These are phyloP conservation scores for Clavispora phyllophila DNA, from an alignment of 805 yeast species.

Conservation along the genomic window DNA sequence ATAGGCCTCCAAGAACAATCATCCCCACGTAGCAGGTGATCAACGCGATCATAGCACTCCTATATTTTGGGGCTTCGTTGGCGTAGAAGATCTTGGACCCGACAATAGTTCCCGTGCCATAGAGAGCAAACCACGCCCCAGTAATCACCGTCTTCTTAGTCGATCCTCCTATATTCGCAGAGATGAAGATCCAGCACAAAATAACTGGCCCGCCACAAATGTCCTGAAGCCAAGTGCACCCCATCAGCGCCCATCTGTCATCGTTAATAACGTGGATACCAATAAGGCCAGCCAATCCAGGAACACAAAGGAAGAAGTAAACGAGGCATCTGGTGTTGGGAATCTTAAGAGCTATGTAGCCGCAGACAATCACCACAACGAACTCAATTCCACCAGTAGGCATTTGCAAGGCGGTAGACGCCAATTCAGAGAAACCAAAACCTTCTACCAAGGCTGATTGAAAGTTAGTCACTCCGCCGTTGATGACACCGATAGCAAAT, in stretches of 20 bases:
- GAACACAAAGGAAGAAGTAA: constrained; percentile 15
- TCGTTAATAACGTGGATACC: constrained; percentile 18
- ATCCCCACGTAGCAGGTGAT: constrained; percentile 18
- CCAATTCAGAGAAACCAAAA: constrained; percentile 27
- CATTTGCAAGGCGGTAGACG: constrained; percentile 23
- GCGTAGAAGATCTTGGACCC: constrained; percentile 23
- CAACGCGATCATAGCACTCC: constrained; percentile 20
- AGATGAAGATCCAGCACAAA: constrained; percentile 18
- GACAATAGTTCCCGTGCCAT: constrained; percentile 25
- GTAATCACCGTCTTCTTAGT: constrained; percentile 21
- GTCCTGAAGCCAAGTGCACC: constrained; percentile 27
- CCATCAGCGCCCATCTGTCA: constrained; percentile 21
- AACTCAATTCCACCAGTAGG: constrained; percentile 25
- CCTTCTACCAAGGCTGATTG: constrained; percentile 23
- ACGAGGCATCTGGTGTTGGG: constrained; percentile 15
- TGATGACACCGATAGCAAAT: constrained; percentile 26
- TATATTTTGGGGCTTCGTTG: constrained; percentile 21
- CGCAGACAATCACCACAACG: constrained; percentile 23
- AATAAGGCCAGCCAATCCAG: constrained; percentile 22
- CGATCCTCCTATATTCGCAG: constrained; percentile 19
- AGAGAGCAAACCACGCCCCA: constrained; percentile 19
- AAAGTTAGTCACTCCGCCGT: constrained; percentile 25
- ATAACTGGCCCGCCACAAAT: constrained; percentile 28
- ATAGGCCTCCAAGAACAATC: constrained; percentile 15
- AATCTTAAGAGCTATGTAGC: constrained; percentile 18